A percentile compares a stretch with the other conserved stretches of the same genome.
Conservation (phyloP, 805 yeast genomes). For the baker's yeast (Saccharomyces cerevisiae) region DNA sequence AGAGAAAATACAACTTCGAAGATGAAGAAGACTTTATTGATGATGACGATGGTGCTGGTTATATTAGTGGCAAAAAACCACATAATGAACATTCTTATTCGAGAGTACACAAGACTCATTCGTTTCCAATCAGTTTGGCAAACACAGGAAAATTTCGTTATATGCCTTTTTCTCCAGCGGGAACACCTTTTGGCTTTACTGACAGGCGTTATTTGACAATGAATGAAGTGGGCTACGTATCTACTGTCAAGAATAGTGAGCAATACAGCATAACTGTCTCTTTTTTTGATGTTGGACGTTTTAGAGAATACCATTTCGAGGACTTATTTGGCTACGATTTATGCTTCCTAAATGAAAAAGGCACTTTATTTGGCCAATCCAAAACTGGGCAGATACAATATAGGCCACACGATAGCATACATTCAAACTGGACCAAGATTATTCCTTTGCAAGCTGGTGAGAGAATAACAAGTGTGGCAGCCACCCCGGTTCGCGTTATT, state of each 20-base stretch:
- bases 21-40: conserved; percentile 46
- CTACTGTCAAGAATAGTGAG: conserved; percentile 56
- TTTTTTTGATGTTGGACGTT: conserved; percentile 70
- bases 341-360: conserved; percentile 62
- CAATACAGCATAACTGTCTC: conserved; percentile 74
- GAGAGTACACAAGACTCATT: neutral
- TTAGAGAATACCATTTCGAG: conserved; percentile 77
- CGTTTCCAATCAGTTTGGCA: neutral
- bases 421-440: conserved; percentile 63
- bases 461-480: conserved; percentile 56
- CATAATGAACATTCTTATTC: neutral
- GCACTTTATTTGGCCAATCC: conserved; percentile 53
- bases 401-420: conserved; percentile 58
- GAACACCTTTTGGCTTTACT: conserved; percentile 66
- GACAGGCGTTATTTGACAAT: conserved; percentile 73
- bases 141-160: conserved; percentile 26
- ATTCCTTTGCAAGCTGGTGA: conserved; percentile 48
- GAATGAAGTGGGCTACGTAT: conserved; percentile 72
- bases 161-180: conserved; percentile 75
- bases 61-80: conserved; percentile 16
- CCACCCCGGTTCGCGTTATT: conserved; percentile 52
- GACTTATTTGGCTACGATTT: conserved; percentile 66
- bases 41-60: conserved; percentile 57
- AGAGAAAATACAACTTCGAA: conserved; percentile 28
- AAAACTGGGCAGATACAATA: conserved; percentile 45